phyloP scores from a whole-genome alignment of 495 filamentous ascomycete genomes.

The Sphaerosporella brunnea region DNA sequence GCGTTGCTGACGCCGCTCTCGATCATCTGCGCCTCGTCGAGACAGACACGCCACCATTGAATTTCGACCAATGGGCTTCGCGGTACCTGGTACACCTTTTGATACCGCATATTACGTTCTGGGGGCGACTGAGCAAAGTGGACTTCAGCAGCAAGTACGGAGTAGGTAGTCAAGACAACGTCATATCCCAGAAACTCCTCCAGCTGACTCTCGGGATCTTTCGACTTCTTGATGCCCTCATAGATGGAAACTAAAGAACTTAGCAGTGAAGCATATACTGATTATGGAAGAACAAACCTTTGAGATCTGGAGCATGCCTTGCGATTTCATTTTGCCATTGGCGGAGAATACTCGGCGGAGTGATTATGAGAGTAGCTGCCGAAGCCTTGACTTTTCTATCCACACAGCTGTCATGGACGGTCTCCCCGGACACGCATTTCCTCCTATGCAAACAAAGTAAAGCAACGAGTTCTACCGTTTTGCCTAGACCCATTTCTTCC shows the following conservation, averaged over 20 bases:
- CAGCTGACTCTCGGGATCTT: conserved; percentile 22
- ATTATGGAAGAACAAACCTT: conserved; percentile 17
- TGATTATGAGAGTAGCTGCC: conserved; percentile 68
- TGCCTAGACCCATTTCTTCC: conserved; percentile 94
- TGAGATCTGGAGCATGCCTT: conserved; percentile 46
- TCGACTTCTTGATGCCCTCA: conserved; percentile 1
- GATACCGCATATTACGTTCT: conserved; percentile 44
- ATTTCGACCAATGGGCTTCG: conserved; percentile 61
- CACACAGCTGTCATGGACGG: conserved; percentile 18
- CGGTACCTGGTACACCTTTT: conserved; percentile 45
- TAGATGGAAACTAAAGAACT: background rate
- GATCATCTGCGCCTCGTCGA: conserved; percentile 94
- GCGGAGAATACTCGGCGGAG: conserved; percentile 57
- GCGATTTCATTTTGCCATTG: conserved; percentile 77
- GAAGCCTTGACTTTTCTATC: conserved; percentile 30
- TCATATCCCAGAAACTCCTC: conserved; percentile 41
- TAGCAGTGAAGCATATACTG: background rate
- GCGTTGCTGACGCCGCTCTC: conserved; percentile 73
- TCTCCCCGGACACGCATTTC: background rate
- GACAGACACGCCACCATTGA: conserved; percentile 79
- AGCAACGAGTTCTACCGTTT: conserved; percentile 51
- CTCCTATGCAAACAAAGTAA: conserved; percentile 34
- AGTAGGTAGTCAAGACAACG: conserved; percentile 76
- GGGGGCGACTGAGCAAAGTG: conserved; percentile 52
- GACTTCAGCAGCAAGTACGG: conserved; percentile 56